These are phyloP conservation scores for Lactuca sativa DNA, from an alignment of 129 eudicot genomes.

Conservation along the genomic window DNA sequence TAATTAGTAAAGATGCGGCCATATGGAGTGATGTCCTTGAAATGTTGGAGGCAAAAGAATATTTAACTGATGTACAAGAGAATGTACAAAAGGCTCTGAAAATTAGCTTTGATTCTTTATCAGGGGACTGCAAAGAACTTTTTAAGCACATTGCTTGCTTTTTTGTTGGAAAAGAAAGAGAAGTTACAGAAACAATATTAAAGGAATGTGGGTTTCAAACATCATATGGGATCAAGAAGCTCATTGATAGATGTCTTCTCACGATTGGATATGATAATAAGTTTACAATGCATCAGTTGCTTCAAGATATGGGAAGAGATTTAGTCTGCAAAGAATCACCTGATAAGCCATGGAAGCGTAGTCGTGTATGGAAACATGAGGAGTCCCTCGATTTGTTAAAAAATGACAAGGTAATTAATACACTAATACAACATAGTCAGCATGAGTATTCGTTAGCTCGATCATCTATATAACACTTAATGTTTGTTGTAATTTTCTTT, in stretches of 20 bases:
- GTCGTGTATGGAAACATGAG: slow-evolving; percentile 21
- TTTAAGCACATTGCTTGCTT: slow-evolving; percentile 20
- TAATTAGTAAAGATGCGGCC: neutral
- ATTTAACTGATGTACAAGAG: no score
- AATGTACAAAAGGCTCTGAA: neutral
- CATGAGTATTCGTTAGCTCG: neutral
- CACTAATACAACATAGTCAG: neutral
- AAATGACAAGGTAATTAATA: slow-evolving; percentile 16
- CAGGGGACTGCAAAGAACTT: neutral
- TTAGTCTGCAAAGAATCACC: slow-evolving; percentile 28
- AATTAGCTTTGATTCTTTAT: slow-evolving; percentile 6
- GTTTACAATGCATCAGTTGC: slow-evolving; percentile 21
- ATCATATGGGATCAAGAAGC: neutral
- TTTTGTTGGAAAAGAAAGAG: slow-evolving; percentile 1
- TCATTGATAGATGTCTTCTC: slow-evolving; percentile 15
- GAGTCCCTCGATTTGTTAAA: slow-evolving; percentile 16
- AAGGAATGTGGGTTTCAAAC: slow-evolving; percentile 1
- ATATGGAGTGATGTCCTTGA: neutral
- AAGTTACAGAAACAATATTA: neutral
- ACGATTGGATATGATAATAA: neutral
- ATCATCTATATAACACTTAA: neutral
- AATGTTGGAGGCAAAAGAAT: neutral
- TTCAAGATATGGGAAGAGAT: slow-evolving; percentile 28
- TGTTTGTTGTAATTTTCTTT: neutral
- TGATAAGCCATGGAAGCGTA: slow-evolving; percentile 21